Base-by-base conservation (phyloP, 108 stramenopile genomes). In the Nannochloropsis gaditana region DNA sequence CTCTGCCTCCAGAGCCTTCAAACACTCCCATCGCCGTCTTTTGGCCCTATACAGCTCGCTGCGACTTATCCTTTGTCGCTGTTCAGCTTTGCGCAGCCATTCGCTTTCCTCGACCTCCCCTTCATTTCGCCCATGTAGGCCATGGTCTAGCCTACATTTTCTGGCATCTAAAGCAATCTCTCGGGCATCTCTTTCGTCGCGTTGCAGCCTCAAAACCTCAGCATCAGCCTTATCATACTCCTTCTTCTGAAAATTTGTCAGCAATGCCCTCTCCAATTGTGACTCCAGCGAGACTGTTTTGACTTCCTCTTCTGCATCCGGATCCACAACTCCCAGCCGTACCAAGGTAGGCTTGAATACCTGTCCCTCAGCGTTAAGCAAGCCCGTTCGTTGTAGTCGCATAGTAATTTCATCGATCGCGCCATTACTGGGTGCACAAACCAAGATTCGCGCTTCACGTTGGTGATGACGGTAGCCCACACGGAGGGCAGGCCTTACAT, bases 371-470 rank as follows among this genome's bases (percentile, higher is more conserved):
- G 95, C 94, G 87, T 97, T 96, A 9, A 94, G 84, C 79, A 98
- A 97, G 43, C 95, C 94, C 59, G 92, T 93, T 44, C 90, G 89
- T 91, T 96, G 93, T 45, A 99, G 93, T 84, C 96, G 95, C 41
- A 94, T 59, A 73, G 97, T 93, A n/a, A 99, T 91, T 83, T 98
- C 96, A 89, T 99, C 99, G 1, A 99, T 94, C 5, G 98, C 99
- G 10, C 95, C 96, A 89, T 99, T 99, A 80, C 94, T 95, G 2
- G 98, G 99, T 10, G 99, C 98, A 84, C 94, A 94, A 8, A 99
- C 95, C 42, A 99, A 92, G 84, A 93, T 21, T 42, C 82, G 79
- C n/a, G 43, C 2, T 19, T 44, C 17, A 1, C 9, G n/a, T 43
- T 10, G 82, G 19, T 5, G 5, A 15, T 31, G 81, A 80, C 43